Conservation (phyloP, 164 flowering plant species). For the Magnolia officinalis region DNA sequence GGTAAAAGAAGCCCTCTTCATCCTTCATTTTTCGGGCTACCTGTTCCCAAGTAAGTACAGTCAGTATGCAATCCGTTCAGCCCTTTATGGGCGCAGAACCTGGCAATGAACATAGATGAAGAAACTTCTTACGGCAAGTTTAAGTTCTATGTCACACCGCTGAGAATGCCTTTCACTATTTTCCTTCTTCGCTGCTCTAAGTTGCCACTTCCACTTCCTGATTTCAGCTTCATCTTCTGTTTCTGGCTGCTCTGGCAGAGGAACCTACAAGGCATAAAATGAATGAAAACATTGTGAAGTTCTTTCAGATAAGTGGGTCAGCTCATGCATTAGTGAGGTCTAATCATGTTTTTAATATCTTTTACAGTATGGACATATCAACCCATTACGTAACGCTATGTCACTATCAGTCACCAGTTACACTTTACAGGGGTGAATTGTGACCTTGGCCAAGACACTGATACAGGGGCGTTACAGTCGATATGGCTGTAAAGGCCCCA, state of each 20-base stretch:
- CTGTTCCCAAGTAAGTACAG: constrained; percentile 34
- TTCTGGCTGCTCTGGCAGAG: constrained; percentile 75
- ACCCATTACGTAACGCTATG: constrained; percentile 55
- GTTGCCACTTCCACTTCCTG: constrained; percentile 86
- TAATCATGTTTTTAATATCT: no score
- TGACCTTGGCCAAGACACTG: no score
- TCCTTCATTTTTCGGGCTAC: constrained; percentile 92
- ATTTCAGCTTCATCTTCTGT: constrained; percentile 70
- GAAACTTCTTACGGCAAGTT: constrained; percentile 69
- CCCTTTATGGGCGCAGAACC: background rate
- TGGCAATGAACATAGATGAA: constrained; percentile 1
- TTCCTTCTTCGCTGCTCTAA: constrained; percentile 58
- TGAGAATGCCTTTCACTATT: constrained; percentile 86
- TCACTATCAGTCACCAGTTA: no score
- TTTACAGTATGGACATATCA: no score
- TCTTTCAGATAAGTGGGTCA: background rate
- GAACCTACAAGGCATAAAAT: constrained; percentile 40
- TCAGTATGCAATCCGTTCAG: constrained; percentile 1
- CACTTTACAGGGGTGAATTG: no score
- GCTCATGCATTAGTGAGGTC: background rate
- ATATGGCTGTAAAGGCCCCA: no score
- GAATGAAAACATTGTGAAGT: background rate
- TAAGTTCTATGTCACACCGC: constrained; percentile 87
- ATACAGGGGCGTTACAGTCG: no score
- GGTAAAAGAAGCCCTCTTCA: constrained; percentile 89